A percentile compares a stretch with the other conserved stretches of the same genome.
phyloP scores from a whole-genome alignment of 169 alveolate genomes.

The Theileria parva region DNA sequence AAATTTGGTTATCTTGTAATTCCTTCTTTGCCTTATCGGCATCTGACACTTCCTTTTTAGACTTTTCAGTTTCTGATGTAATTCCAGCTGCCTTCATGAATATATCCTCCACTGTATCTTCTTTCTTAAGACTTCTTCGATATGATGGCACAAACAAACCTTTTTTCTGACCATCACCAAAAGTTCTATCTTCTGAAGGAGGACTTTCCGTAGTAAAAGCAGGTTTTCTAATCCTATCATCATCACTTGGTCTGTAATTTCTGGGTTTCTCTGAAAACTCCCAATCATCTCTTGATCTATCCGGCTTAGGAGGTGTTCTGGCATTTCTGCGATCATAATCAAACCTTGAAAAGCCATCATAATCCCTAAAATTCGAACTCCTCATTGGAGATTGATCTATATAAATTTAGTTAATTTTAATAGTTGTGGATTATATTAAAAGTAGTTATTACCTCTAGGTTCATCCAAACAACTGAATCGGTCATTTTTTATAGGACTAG shows the following conservation, averaged over 20 bases:
- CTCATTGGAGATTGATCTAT: slow-evolving; percentile 3
- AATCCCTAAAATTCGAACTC: not conserved
- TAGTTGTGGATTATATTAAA: not conserved
- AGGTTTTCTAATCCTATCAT: not conserved
- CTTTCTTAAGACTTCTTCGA: slow-evolving; percentile 32
- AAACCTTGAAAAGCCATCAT: not conserved
- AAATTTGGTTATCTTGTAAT: slow-evolving; percentile 14
- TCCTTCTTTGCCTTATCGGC: slow-evolving; percentile 29
- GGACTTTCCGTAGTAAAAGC: not conserved
- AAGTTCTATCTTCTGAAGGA: not conserved
- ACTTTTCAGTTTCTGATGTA: slow-evolving; percentile 20
- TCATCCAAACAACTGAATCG: slow-evolving; percentile 62
- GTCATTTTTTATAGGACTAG: slow-evolving; percentile 7
- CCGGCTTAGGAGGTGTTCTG: not conserved
- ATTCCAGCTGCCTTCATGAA: slow-evolving; percentile 60
- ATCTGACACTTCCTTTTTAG: slow-evolving; percentile 22
- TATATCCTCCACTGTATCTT: slow-evolving; percentile 43
- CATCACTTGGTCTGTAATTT: slow-evolving; percentile 2
- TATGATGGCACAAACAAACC: slow-evolving; percentile 61
- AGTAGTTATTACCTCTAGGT: slow-evolving; percentile 1
- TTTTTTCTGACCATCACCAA: slow-evolving; percentile 10
- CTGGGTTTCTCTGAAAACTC: not conserved
- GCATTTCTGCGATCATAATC: slow-evolving; percentile 12
- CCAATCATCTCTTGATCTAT: slow-evolving; percentile 22
- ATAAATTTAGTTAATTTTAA: not conserved